Base-by-base conservation (phyloP, 1,284 basidiomycete genomes). In the Ustilago nuda region DNA sequence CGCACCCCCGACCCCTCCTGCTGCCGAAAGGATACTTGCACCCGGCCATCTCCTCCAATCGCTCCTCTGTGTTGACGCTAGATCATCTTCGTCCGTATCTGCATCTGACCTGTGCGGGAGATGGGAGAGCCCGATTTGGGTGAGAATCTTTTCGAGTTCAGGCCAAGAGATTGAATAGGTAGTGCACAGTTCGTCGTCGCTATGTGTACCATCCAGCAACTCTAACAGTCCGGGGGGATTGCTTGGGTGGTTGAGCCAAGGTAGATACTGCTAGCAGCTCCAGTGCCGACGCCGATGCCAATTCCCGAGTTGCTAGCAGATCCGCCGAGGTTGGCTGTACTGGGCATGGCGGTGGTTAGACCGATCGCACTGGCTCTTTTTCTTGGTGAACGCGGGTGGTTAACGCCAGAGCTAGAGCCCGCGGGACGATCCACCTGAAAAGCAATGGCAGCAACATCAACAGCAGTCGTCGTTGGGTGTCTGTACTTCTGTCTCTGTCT, bases 111-210 rank as follows among this genome's bases (percentile, higher is more conserved):
- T 41, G 8, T 33, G 48, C 17, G 46, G 19, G 17, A 39, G 13
- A 8, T 63, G 41, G 3, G 70, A 56, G 4, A 66, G 46, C 8
- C 76, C 76, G 43, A 78, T 65, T 2, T 78, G 72, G 27, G 74
- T 43, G 53, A 98, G 87, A 89, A 93, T 93, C 72, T 89, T 89
- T 82, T 94, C 91, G 60, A 98, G 87, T 69, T 92, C 87, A 5
- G 91, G 90, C 94, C 94, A 96, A 6, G 92, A 92, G 61, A 92
- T 90, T 75, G 93, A 91, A 80, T 94, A 94, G 56, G 85, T 88
- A 19, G 93, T 92, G 69, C 92, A 93, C 54, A 98, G 87, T 86
- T 97, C 94, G 85, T 98, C 95, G 2, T 94, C 92, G 85, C 95
- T 92, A 86, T 94, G 94, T 66, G 92, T 91, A 4, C 94, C 95